Conservation (phyloP, 2,329 filamentous ascomycete species). For the Fusarium brevicatenulatum region DNA sequence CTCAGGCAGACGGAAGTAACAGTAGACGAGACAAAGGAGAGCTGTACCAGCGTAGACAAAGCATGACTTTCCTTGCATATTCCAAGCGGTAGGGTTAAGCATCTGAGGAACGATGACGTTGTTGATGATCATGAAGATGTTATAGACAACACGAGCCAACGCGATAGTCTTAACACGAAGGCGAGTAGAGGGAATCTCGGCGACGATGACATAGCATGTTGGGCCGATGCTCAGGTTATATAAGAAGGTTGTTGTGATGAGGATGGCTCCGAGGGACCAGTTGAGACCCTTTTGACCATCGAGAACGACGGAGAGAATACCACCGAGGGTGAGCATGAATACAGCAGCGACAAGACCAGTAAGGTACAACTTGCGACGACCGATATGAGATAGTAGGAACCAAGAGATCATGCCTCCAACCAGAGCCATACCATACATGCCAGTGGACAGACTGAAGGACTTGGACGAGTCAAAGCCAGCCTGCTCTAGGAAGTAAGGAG, state of each 20-base stretch:
- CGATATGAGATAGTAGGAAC: constrained; percentile 51
- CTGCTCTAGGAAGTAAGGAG: constrained; percentile 54
- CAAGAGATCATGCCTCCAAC: constrained; percentile 53
- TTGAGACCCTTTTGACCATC: constrained; percentile 40
- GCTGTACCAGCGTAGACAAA: constrained; percentile 35
- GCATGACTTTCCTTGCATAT: constrained; percentile 41
- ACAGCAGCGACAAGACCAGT: constrained; percentile 46
- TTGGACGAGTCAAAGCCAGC: constrained; percentile 51
- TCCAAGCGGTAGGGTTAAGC: constrained; percentile 41
- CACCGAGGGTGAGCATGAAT: constrained; percentile 52
- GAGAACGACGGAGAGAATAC: constrained; percentile 48
- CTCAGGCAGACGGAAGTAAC: constrained; percentile 44
- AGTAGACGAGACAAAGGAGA: constrained; percentile 36
- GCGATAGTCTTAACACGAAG: constrained; percentile 54
- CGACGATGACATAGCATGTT: constrained; percentile 50
- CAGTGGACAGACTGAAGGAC: constrained; percentile 53
- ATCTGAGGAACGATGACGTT: constrained; percentile 40
- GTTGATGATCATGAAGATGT: constrained; percentile 37
- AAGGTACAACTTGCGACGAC: constrained; percentile 54
- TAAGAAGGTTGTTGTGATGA: constrained; percentile 53
- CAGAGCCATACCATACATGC: constrained; percentile 53
- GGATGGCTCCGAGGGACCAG: constrained; percentile 51
- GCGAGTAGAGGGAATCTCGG: constrained; percentile 52
- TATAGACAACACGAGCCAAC: constrained; percentile 46
- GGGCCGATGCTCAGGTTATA: constrained; percentile 45